phyloP scores from a whole-genome alignment of 768 basidiomycete species.

The Crucibulum laeve region DNA sequence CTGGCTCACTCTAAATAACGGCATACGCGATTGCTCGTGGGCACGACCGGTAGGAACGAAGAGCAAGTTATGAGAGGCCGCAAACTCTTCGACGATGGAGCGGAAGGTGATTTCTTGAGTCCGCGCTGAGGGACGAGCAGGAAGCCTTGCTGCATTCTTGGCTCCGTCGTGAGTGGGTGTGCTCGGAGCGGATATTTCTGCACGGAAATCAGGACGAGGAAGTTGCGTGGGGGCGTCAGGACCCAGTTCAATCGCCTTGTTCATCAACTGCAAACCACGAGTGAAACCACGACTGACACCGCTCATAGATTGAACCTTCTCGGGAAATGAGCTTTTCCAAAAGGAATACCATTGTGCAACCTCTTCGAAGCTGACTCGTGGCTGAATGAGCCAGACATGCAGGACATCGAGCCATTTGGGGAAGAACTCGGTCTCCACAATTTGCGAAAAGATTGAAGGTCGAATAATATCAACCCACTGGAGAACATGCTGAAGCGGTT shows the following conservation, averaged over 20 bases:
- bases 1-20: constrained; percentile 78
- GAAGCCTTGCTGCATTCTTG: constrained; percentile 26
- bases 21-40: constrained; percentile 85
- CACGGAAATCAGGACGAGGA: constrained; percentile 60
- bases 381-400: constrained; percentile 90
- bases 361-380: constrained; percentile 83
- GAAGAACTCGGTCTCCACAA: constrained; percentile 92
- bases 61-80: constrained; percentile 79
- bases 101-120: constrained; percentile 88
- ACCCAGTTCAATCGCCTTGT: constrained; percentile 86
- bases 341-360: constrained; percentile 90
- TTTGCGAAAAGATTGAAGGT: constrained; percentile 70
- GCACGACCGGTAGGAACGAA: constrained; percentile 86
- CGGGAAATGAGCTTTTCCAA: constrained; percentile 83
- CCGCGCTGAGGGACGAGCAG: constrained; percentile 41
- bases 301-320: constrained; percentile 57
- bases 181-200: constrained; percentile 33
- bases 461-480: constrained; percentile 75
- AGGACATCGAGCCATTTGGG: constrained; percentile 94
- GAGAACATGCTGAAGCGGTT: constrained; percentile 71
- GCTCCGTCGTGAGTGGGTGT: constrained; percentile 19
- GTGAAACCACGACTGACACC: constrained; percentile 80
- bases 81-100: constrained; percentile 88
- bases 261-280: constrained; percentile 89
- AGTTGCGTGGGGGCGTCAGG: constrained; percentile 66